Evolutionary conservation across 2,329 filamentous ascomycete species (phyloP).

Genomic region (Arthrocladium fulminans): DNA sequence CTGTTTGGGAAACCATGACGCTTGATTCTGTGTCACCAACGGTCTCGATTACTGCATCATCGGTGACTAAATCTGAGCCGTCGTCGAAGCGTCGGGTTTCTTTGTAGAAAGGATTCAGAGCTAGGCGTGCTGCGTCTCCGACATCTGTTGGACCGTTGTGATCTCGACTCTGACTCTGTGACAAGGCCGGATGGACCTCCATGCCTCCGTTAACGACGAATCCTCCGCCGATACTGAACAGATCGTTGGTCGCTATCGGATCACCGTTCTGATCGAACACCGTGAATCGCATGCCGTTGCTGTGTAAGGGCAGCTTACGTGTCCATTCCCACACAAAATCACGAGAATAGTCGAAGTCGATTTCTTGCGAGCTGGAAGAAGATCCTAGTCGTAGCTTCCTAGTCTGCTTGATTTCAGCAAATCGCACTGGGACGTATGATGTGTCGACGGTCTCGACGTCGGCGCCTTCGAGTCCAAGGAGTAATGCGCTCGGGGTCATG

Average conservation of each 20-base stretch:
- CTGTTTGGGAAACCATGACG: not conserved
- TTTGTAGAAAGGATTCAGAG: constrained; percentile 7
- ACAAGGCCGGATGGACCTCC: constrained; percentile 4
- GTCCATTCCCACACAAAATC: constrained; percentile 20
- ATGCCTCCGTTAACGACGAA: constrained; percentile 17
- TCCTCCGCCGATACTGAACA: constrained; percentile 19
- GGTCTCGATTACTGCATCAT: not conserved
- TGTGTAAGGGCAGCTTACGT: constrained; percentile 15
- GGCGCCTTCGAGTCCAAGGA: constrained; percentile 17
- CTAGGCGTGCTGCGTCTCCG: not conserved
- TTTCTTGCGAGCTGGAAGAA: constrained; percentile 11
- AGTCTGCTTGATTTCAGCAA: not conserved
- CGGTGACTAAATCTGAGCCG: not conserved
- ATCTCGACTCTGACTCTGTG: not conserved
- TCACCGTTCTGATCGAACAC: constrained; percentile 17
- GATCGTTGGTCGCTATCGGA: constrained; percentile 15
- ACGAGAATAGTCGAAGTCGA: constrained; percentile 15
- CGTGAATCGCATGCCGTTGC: constrained; percentile 15
- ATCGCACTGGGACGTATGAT: constrained; percentile 15
- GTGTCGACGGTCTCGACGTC: constrained; percentile 19
- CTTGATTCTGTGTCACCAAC: not conserved
- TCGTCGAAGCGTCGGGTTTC: not conserved
- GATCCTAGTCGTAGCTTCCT: constrained; percentile 28
- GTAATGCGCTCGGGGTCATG: constrained; percentile 16
- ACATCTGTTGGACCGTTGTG: not conserved